Evolutionary conservation across 768 basidiomycete genomes (phyloP).

Genomic region (Podaxis mareebaensis): DNA sequence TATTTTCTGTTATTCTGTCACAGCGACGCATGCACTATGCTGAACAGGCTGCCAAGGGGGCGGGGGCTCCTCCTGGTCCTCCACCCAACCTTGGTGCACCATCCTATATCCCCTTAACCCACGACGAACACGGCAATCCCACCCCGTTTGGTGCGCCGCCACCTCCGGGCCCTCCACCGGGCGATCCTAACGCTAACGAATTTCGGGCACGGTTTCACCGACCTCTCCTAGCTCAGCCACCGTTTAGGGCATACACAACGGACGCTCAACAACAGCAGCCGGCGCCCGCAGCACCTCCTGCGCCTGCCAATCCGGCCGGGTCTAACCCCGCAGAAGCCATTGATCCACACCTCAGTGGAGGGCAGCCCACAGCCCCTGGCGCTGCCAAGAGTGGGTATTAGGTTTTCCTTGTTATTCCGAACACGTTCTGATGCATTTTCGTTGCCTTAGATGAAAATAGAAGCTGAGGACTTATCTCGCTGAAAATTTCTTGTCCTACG

Average conservation of each 20-base stretch:
- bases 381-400: constrained; percentile 15
- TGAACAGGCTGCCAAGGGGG: constrained; percentile 35
- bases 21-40: constrained; percentile 46
- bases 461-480: constrained; percentile 1
- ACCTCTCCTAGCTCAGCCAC: constrained; percentile 20
- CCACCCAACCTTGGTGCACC: constrained; percentile 27
- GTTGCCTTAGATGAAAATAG: constrained; percentile 6
- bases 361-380: constrained; percentile 16
- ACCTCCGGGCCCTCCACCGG: constrained; percentile 10
- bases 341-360: constrained; percentile 18
- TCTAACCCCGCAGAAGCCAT: constrained; percentile 20
- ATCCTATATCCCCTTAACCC: constrained; percentile 28
- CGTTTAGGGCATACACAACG: constrained; percentile 12
- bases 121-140: constrained; percentile 24
- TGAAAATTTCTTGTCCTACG: constrained; percentile 1
- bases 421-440: not conserved
- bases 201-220: constrained; percentile 13
- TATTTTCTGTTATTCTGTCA: constrained; percentile 10
- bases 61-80: constrained; percentile 26
- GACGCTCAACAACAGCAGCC: constrained; percentile 19
- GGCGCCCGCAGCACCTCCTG: constrained; percentile 9
- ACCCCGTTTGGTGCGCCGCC: constrained; percentile 15
- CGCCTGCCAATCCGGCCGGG: constrained; percentile 9
- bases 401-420: not conserved
- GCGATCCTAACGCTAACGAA: constrained; percentile 15